Conservation (phyloP, 768 basidiomycete genomes). For the Mycena epipterygia region DNA sequence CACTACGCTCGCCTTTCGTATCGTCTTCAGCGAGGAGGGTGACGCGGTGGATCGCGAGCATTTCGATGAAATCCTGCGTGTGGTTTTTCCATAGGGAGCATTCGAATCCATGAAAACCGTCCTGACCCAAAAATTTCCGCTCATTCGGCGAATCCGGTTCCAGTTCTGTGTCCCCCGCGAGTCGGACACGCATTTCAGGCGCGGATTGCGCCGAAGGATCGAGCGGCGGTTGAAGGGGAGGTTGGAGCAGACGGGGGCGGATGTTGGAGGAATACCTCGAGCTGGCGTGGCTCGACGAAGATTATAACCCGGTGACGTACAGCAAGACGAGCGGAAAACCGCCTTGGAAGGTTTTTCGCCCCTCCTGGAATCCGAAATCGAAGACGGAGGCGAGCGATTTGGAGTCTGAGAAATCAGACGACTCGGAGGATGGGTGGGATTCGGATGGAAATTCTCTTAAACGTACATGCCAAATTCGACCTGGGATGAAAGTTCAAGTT, state of each 20-base stretch:
- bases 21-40: not conserved
- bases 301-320: not conserved
- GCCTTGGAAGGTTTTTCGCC: not conserved
- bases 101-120: not conserved
- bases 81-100: not conserved
- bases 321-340: constrained; percentile 12
- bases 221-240: not conserved
- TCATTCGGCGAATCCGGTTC: not conserved
- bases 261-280: not conserved
- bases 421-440: not conserved
- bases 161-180: not conserved
- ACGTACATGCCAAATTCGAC: no score
- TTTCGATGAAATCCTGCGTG: not conserved
- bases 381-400: not conserved
- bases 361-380: not conserved
- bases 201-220: constrained; percentile 12
- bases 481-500: no score
- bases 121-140: constrained; percentile 3
- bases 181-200: constrained; percentile 6
- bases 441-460: not conserved
- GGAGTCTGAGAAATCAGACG: not conserved
- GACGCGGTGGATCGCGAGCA: not conserved
- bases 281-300: not conserved
- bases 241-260: not conserved
- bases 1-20: not conserved